Conservation (phyloP, 441 rosid genomes). For the Populus tomentosa region DNA sequence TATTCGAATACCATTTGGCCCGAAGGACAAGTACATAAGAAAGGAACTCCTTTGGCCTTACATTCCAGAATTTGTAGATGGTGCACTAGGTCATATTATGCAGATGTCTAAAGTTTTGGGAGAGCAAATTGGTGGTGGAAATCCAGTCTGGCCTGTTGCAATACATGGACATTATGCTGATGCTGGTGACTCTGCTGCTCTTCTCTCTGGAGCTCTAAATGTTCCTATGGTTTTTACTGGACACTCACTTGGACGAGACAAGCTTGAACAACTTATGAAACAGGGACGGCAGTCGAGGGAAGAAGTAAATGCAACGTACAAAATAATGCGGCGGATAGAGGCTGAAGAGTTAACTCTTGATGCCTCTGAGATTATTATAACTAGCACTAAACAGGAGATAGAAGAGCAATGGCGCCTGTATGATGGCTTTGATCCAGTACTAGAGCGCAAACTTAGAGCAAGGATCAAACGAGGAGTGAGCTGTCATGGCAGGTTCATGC, state of each 20-base stretch:
- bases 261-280: conserved; percentile 76
- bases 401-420: conserved; percentile 88
- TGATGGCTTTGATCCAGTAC: conserved; percentile 83
- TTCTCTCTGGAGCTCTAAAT: conserved; percentile 78
- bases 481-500: conserved; percentile 84
- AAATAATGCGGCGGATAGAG: conserved; percentile 81
- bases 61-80: conserved; percentile 86
- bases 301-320: conserved; percentile 74
- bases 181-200: conserved; percentile 82
- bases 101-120: conserved; percentile 85
- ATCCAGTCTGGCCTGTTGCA: conserved; percentile 81
- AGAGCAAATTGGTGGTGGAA: conserved; percentile 75
- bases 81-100: conserved; percentile 64
- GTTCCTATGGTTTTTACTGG: conserved; percentile 90
- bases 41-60: conserved; percentile 85
- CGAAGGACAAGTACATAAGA: conserved; percentile 65
- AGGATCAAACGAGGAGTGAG: conserved; percentile 81
- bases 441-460: conserved; percentile 78
- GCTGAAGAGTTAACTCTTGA: conserved; percentile 78
- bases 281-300: conserved; percentile 76
- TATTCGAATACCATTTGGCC: conserved; percentile 82
- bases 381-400: conserved; percentile 85
- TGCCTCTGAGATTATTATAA: conserved; percentile 74
- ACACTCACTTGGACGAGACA: conserved; percentile 87
- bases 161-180: conserved; percentile 95